Conservation (phyloP, 148 eudicot genomes). For the Polygonum maritimum region DNA sequence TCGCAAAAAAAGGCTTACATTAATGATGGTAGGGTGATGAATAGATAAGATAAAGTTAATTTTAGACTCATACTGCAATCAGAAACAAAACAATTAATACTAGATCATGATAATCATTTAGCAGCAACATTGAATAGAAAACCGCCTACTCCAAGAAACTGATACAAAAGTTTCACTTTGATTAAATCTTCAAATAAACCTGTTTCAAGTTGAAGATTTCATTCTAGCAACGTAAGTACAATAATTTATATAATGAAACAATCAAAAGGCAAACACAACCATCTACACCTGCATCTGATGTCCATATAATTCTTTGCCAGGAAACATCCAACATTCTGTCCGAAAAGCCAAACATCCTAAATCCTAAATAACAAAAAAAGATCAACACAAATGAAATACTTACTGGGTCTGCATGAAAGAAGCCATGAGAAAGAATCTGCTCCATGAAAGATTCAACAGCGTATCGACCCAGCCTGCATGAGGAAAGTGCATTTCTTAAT, state of each 20-base stretch:
- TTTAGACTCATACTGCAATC: neutral
- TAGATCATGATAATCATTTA: neutral
- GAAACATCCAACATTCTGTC: neutral
- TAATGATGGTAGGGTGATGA: neutral
- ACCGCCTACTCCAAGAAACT: neutral
- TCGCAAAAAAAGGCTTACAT: neutral
- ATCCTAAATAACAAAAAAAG: neutral
- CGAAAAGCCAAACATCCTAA: neutral
- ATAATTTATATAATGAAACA: neutral
- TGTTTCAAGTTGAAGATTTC: neutral
- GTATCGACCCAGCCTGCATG: conserved; percentile 70
- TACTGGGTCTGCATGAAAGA: conserved; percentile 97
- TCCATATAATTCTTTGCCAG: neutral
- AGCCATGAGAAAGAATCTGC: conserved; percentile 84
- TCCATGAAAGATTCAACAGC: conserved; percentile 96
- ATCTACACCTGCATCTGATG: neutral
- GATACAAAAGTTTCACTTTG: neutral
- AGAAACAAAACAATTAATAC: neutral
- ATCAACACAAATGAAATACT: conserved; percentile 19
- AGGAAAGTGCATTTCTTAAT: neutral
- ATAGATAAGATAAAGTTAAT: neutral
- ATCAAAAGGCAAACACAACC: neutral
- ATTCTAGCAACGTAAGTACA: neutral
- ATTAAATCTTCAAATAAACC: neutral
- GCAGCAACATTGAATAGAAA: neutral